Base-by-base conservation (phyloP, 129 eudicot genomes). In the Pulicaria dysenterica region DNA sequence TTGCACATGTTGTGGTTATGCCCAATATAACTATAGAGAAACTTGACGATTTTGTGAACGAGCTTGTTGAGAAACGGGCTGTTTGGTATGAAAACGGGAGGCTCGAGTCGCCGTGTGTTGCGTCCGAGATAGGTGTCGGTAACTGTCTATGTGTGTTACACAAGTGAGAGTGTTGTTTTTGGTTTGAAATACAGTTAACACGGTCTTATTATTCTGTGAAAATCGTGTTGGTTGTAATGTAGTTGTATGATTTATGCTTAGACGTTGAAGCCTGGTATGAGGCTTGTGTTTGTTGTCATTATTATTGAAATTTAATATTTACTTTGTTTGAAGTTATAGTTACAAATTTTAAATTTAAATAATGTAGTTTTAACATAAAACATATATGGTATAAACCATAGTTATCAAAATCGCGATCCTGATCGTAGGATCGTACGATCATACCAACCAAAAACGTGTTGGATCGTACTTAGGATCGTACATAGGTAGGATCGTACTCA, bases 1-100 rank as follows among this genome's bases (percentile, higher is more conserved):
- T 94, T 90, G 97, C 99, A 4, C 99, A 94, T 70, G 86, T 94
- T 31, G 85, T 90, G 34, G 99, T 94, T 66, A 94, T 94, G 97
- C 99, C 99, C 0, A 94, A 80, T 81, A 89, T 94, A 40, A 85
- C 96, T 6, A 74, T 90, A 4, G 96, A 90, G 45, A 90, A 90
- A 81, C 70, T 94, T 51, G 83, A 94, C 75, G 73, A 60, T 61
- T 94, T 94, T 83, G 78, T 94, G 82, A 66, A 73, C 7, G 96
- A 94, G 45, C 78, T 94, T 10, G 49, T 86, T 45, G 50, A 86
- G 67, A 84, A 80, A 53, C 91, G 99, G 40, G 41, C 69, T 34
- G 53, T 79, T 60, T 90, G 99, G 99, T 90, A 88, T 55, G 64
- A 60, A 65, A 86, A 79, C 24, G 88, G 61, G 49, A 73, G 66